These are phyloP conservation scores for Pseudocercospora pini-densiflorae DNA, from an alignment of 2,329 filamentous ascomycete genomes.

Conservation along the genomic window DNA sequence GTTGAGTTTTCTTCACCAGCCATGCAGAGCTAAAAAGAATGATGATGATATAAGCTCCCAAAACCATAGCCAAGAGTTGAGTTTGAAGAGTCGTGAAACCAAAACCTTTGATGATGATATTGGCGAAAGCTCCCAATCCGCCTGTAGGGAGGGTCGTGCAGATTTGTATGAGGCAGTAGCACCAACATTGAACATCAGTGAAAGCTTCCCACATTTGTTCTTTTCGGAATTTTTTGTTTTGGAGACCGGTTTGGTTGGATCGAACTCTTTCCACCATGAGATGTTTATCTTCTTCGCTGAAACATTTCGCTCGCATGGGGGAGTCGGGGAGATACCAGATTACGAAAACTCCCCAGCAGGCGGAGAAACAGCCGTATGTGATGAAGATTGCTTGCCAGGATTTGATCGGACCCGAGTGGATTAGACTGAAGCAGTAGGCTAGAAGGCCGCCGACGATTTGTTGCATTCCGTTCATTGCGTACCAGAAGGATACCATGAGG, in stretches of 20 bases:
- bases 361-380: slow-evolving; percentile 65
- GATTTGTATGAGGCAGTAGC: slow-evolving; percentile 59
- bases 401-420: slow-evolving; percentile 31
- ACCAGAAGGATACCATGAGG: slow-evolving; percentile 70
- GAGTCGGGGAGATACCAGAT: slow-evolving; percentile 68
- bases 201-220: slow-evolving; percentile 64
- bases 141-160: slow-evolving; percentile 75
- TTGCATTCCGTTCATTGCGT: slow-evolving; percentile 50
- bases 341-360: slow-evolving; percentile 69
- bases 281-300: slow-evolving; percentile 63
- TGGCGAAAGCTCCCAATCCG: slow-evolving; percentile 73
- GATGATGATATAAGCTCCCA: slow-evolving; percentile 74
- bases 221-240: slow-evolving; percentile 54
- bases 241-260: slow-evolving; percentile 51
- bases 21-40: slow-evolving; percentile 69
- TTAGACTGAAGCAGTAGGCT: slow-evolving; percentile 56
- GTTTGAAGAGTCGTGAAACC: slow-evolving; percentile 69
- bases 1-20: slow-evolving; percentile 69
- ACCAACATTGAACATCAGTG: slow-evolving; percentile 64
- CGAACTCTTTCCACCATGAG: slow-evolving; percentile 56
- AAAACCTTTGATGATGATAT: slow-evolving; percentile 74
- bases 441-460: slow-evolving; percentile 74
- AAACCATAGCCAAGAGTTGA: slow-evolving; percentile 75
- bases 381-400: slow-evolving; percentile 73
- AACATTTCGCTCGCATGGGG: slow-evolving; percentile 73